Conservation (phyloP, 202 grass and related monocot species). For the Hordeum pubiflorum region DNA sequence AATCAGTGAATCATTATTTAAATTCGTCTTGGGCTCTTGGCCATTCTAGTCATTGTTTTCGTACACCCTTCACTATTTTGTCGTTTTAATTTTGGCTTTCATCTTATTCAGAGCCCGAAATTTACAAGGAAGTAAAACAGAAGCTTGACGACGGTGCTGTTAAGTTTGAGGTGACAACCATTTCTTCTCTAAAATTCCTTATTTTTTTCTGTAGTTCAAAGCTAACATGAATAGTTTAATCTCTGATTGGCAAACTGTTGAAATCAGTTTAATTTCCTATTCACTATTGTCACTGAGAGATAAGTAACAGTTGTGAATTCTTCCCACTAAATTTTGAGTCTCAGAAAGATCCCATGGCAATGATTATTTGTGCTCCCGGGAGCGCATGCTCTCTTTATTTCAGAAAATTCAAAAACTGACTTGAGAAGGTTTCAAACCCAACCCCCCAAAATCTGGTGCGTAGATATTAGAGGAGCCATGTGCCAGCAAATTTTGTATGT, state of each 20-base stretch:
- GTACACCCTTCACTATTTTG: not conserved
- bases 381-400: not conserved
- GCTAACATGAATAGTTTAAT: constrained; percentile 3
- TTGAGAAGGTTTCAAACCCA: no score
- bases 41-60: not conserved
- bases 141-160: constrained; percentile 78
- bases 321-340: constrained; percentile 5
- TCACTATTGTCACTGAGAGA: not conserved
- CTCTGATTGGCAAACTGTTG: not conserved
- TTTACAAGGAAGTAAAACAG: constrained; percentile 85
- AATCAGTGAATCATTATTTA: not conserved
- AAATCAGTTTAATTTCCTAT: constrained; percentile 6
- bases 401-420: no score
- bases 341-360: not conserved
- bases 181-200: constrained; percentile 3
- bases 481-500: not conserved
- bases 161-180: constrained; percentile 79
- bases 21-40: not conserved
- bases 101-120: constrained; percentile 70
- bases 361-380: not conserved
- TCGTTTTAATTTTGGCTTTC: constrained; percentile 18
- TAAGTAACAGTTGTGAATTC: not conserved
- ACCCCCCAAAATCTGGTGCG: no score
- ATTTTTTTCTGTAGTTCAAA: constrained; percentile 1
- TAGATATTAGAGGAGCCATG: not conserved